Percentiles rank a stretch among this genome's conserved stretches.
These are phyloP conservation scores for Taiozyma sp. DNA, from an alignment of 1,139 yeast species.

Conservation along the genomic window DNA sequence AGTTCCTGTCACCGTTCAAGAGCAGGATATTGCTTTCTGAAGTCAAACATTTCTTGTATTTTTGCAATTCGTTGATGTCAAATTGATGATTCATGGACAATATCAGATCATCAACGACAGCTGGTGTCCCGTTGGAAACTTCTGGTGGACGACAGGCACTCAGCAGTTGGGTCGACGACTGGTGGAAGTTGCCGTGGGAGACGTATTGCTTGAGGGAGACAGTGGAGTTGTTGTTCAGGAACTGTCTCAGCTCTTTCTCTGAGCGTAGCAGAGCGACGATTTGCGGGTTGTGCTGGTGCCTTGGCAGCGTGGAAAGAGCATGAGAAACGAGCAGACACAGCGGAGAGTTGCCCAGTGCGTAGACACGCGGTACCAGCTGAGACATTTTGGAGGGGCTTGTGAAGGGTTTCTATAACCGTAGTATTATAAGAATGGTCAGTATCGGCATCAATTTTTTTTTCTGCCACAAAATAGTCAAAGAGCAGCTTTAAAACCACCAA, in stretches of 20 bases:
- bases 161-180: conserved; percentile 25
- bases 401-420: no score
- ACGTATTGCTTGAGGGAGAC: conserved; percentile 24
- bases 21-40: conserved; percentile 51
- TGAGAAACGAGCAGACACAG: conserved; percentile 12
- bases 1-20: conserved; percentile 37
- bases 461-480: not conserved
- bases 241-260: conserved; percentile 34
- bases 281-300: conserved; percentile 32
- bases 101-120: conserved; percentile 47
- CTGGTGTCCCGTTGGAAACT: conserved; percentile 27
- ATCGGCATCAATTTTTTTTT: not conserved
- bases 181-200: conserved; percentile 3
- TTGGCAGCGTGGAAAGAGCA: conserved; percentile 26
- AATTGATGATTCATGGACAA: conserved; percentile 38
- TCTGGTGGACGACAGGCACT: conserved; percentile 33
- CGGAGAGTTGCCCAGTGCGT: conserved; percentile 16
- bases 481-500: no score
- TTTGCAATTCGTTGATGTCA: conserved; percentile 35
- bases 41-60: conserved; percentile 36
- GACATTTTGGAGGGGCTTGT: not conserved
- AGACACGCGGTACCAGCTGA: conserved; percentile 16
- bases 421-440: no score
- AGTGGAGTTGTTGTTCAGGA: conserved; percentile 35
- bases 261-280: conserved; percentile 40